Conservation (phyloP, 2,329 filamentous ascomycete species). For the Fusarium tuaranense region DNA sequence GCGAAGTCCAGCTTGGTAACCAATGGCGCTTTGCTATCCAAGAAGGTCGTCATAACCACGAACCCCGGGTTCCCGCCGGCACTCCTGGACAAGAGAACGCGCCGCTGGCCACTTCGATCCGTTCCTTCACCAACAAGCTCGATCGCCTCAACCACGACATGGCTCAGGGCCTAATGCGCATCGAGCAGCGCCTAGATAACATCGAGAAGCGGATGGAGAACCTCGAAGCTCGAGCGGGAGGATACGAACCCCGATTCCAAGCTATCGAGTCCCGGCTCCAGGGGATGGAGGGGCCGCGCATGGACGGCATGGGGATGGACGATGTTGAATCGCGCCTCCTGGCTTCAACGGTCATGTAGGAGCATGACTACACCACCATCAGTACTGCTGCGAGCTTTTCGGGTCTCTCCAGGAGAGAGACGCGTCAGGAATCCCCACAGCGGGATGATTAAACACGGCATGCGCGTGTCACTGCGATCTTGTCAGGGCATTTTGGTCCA, state of each 20-base stretch:
- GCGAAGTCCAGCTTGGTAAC: constrained; percentile 71
- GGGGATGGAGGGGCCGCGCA: constrained; percentile 55
- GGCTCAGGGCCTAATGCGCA: constrained; percentile 62
- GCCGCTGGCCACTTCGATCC: constrained; percentile 67
- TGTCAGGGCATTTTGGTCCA: constrained; percentile 5
- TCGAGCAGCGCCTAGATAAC: constrained; percentile 62
- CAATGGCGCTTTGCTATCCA: constrained; percentile 75
- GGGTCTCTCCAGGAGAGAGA: constrained; percentile 19
- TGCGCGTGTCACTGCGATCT: neutral
- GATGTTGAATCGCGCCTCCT: constrained; percentile 59
- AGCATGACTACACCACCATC: constrained; percentile 30
- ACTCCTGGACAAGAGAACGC: constrained; percentile 68
- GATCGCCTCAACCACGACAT: constrained; percentile 70
- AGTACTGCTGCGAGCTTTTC: constrained; percentile 7
- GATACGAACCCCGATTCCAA: constrained; percentile 59
- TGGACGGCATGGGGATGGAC: constrained; percentile 59
- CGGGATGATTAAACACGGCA: constrained; percentile 20
- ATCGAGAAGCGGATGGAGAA: constrained; percentile 68
- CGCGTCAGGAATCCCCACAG: neutral
- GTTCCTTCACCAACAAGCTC: constrained; percentile 69
- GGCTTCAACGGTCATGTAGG: constrained; percentile 58
- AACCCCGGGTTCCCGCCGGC: constrained; percentile 66
- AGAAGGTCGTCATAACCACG: constrained; percentile 71
- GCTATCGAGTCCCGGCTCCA: constrained; percentile 57
- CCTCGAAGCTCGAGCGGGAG: constrained; percentile 59